Base-by-base conservation (phyloP, 2,329 filamentous ascomycete species). In the Atkinsonella hypoxylon region DNA sequence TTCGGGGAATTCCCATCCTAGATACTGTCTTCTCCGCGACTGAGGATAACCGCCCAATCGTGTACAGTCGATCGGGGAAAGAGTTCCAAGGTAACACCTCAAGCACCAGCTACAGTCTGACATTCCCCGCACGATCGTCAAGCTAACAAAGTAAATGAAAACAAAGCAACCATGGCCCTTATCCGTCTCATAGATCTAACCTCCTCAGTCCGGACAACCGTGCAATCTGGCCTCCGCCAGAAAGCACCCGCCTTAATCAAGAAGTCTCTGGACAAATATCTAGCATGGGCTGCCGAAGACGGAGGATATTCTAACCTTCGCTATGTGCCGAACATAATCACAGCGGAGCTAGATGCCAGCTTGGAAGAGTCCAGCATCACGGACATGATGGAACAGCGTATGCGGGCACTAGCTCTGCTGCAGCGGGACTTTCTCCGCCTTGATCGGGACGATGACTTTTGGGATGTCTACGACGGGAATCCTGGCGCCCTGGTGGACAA, bases 251-350 rank as follows among this genome's bases (percentile, higher is more conserved):
- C 38, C 0, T 56, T 65, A 26, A 65, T 72, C 47, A 65, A 65
- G 45, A 64, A 59, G 45, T 60, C 62, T 13, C 51, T 73, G 1
- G 61, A 64, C 26, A 58, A 57, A 38, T 71, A 67, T 47, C 47
- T 69, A n/a, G 59, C 54, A 18, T 73, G 70, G 70, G 67, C 70
- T 1, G 65, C 67, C n/a, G 60, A 64, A 13, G 70, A 73, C 36
- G 70, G 67, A 17, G 62, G 61, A 22, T 71, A 67, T 54, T 54
- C 56, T 7, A 55, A 64, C 39, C 57, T 67, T 3, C 58, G 62
- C 2, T 60, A 64, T 31, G 59, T 70, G 2, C 68, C 70, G 12
- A 73, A 73, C 51, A 59, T 71, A 34, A 54, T 68, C 26, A 61
- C 63, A 22, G 67, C 69, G 46, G 55, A 67, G 4, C 56, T 72